Base-by-base conservation (phyloP, 805 yeast species). In the Ogataea nonfermentans region DNA sequence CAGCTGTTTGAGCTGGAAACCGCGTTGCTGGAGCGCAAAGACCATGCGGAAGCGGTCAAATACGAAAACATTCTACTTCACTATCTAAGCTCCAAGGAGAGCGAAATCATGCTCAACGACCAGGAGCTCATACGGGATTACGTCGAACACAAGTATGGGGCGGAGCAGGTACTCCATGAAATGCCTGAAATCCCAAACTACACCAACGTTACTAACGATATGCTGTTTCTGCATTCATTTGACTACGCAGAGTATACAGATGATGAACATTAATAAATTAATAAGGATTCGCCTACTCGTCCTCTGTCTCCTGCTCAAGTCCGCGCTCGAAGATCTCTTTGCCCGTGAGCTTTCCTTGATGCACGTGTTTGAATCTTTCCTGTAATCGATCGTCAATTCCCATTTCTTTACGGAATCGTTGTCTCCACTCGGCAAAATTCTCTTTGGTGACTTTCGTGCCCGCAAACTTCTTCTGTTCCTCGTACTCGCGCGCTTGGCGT, bases 371-470 rank as follows among this genome's bases (percentile, higher is more conserved):
- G 44, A 74, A 73, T 48, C 86, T 70, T 37, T 70, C 66, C 24
- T 62, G 63, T 40, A 77, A 73, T 48, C 79, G 68, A 34, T 74
- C 73, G 51, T 84, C 91, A 47, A 78, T 65, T n/a, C 79, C 78
- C 75, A 81, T 64, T 53, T 86, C 96, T 41, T 69, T 66, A 42
- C 95, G 72, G 62, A 93, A 90, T 37, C 63, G 68, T 3, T 42
- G 40, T 55, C 95, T 71, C 99, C 99, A 91, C 32, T 61, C 70
- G 2, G 59, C 57, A 59, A 76, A 91, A n/a, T 82, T 70, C 50
- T 85, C 95, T 11, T 62, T 65, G 2, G 97, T 91, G 5, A 91
- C 96, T 39, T 84, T 77, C 1, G 98, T 93, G 24, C 99, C 99
- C 28, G 72, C 70, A 64, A 91, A 91, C 63, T 93, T 93, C 60